Evolutionary conservation across 495 filamentous ascomycete species (phyloP).

Genomic region (Aeminium ludgeri): DNA sequence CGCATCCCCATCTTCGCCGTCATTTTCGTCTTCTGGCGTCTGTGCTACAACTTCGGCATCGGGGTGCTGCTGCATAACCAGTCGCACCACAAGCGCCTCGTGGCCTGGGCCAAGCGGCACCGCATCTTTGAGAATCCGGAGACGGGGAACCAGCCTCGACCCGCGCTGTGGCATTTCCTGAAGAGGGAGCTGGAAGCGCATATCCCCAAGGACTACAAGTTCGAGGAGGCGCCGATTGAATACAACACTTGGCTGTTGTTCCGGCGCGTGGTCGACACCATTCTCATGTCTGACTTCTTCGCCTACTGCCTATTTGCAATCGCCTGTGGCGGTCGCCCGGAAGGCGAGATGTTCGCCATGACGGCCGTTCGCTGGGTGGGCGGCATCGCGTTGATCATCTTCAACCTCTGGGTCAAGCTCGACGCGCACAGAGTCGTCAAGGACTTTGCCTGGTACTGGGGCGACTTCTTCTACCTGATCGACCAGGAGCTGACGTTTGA

Average conservation of each 20-base stretch:
- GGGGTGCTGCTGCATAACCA: constrained; percentile 78
- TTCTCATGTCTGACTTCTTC: constrained; percentile 95
- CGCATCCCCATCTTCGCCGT: constrained; percentile 60
- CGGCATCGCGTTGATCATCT: constrained; percentile 65
- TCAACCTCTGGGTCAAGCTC: constrained; percentile 98
- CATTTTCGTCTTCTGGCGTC: constrained; percentile 82
- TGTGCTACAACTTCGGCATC: constrained; percentile 83
- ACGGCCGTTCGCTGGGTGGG: constrained; percentile 61
- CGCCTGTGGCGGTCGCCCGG: constrained; percentile 62
- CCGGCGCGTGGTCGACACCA: constrained; percentile 82
- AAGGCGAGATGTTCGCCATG: constrained; percentile 49
- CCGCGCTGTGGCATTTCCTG: constrained; percentile 62
- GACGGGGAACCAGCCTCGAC: constrained; percentile 62
- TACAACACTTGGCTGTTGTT: constrained; percentile 99
- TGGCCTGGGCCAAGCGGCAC: constrained; percentile 73
- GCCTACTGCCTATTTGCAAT: constrained; percentile 93
- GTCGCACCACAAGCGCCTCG: constrained; percentile 69
- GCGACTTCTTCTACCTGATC: constrained; percentile 97
- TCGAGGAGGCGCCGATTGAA: constrained; percentile 83
- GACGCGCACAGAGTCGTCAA: constrained; percentile 98
- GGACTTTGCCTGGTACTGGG: constrained; percentile 99
- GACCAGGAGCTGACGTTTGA: constrained; percentile 97
- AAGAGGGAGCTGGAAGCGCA: constrained; percentile 85
- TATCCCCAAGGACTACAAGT: constrained; percentile 83
- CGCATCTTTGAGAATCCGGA: constrained; percentile 73